These are phyloP conservation scores for Rhypophila decipiens DNA, from an alignment of 495 filamentous ascomycete species.

Conservation along the genomic window DNA sequence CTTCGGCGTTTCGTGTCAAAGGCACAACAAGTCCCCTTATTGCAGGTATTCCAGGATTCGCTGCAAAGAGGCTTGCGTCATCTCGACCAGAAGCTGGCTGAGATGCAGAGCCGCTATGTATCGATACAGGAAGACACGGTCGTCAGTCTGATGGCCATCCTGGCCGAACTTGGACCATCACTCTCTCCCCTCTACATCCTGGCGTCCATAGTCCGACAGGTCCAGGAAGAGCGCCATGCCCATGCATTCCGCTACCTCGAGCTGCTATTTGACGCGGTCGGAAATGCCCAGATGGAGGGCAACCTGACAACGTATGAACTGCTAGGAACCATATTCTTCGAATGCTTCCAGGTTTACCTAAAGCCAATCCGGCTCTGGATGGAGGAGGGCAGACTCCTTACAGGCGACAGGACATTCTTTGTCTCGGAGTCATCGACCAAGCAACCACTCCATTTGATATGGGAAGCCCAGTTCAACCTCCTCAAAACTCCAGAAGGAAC, in stretches of 20 bases:
- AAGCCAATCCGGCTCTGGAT: slow-evolving; percentile 79
- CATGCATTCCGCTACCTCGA: slow-evolving; percentile 61
- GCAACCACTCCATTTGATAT: slow-evolving; percentile 58
- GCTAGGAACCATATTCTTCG: slow-evolving; percentile 65
- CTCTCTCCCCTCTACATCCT: slow-evolving; percentile 52
- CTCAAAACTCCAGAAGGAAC: slow-evolving; percentile 45
- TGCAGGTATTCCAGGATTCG: slow-evolving; percentile 45
- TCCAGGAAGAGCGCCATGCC: slow-evolving; percentile 30
- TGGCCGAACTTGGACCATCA: slow-evolving; percentile 50
- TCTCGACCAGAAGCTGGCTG: slow-evolving; percentile 40
- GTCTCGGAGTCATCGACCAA: slow-evolving; percentile 52
- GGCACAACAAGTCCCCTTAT: slow-evolving; percentile 34
- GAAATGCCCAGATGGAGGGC: slow-evolving; percentile 62
- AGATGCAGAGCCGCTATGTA: slow-evolving; percentile 40
- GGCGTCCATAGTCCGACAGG: slow-evolving; percentile 37
- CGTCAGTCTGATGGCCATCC: slow-evolving; percentile 54
- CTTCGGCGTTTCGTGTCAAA: slow-evolving; percentile 27
- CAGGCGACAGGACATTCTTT: slow-evolving; percentile 64
- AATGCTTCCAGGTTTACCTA: slow-evolving; percentile 78
- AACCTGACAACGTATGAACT: slow-evolving; percentile 52
- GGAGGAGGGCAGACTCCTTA: slow-evolving; percentile 65
- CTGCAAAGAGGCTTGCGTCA: slow-evolving; percentile 32
- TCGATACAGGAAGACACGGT: slow-evolving; percentile 37
- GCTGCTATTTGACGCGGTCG: slow-evolving; percentile 61
- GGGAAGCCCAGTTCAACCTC: slow-evolving; percentile 69